Evolutionary conservation across 2,329 filamentous ascomycete genomes (phyloP).

Genomic region (Verticillium nubilum): DNA sequence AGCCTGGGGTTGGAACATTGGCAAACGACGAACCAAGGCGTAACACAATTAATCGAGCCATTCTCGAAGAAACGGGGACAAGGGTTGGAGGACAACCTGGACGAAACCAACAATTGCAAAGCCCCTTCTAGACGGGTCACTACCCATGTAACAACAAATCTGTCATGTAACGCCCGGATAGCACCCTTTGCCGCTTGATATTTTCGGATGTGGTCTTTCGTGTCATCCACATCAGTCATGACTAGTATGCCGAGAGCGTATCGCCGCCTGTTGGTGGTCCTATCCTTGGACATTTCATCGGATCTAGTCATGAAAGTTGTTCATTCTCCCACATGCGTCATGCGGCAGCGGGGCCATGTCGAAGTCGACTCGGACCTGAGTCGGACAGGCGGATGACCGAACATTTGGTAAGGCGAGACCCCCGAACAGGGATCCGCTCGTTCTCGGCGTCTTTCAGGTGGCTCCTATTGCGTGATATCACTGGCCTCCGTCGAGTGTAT

Average conservation of each 20-base stretch:
- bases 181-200: background rate
- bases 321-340: background rate
- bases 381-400: background rate
- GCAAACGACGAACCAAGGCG: constrained; percentile 44
- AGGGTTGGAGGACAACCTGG: background rate
- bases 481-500: background rate
- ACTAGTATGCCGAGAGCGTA: background rate
- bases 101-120: background rate
- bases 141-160: background rate
- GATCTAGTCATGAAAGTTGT: background rate
- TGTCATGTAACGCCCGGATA: background rate
- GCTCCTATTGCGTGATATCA: background rate
- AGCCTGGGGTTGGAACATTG: constrained; percentile 92
- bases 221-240: background rate
- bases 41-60: background rate
- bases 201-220: background rate
- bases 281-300: background rate
- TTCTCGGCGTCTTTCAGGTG: background rate
- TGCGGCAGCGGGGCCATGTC: background rate
- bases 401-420: background rate
- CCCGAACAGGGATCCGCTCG: background rate
- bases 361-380: background rate
- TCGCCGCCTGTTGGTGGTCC: background rate
- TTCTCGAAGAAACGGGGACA: background rate
- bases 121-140: background rate